Evolutionary conservation across 2,329 filamentous ascomycete species (phyloP).

Genomic region (Aspergillus phoenicis): DNA sequence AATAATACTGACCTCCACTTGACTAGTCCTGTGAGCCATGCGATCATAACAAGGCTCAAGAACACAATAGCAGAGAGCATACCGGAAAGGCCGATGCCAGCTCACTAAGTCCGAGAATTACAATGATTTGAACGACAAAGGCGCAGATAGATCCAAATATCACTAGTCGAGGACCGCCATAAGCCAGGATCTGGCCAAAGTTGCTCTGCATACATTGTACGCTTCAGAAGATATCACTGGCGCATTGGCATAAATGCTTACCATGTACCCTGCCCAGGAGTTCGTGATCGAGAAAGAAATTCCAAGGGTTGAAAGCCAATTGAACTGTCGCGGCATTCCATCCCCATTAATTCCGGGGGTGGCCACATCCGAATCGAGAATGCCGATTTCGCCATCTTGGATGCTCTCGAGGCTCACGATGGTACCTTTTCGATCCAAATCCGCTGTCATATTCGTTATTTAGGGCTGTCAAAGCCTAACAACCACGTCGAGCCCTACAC

Average conservation of each 20-base stretch:
- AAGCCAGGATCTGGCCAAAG: background rate
- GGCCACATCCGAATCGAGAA: background rate
- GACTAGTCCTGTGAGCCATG: background rate
- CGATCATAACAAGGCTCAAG: background rate
- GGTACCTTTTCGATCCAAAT: background rate
- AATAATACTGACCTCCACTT: background rate
- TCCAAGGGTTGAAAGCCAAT: background rate
- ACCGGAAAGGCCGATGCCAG: conserved; percentile 1
- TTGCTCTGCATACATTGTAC: background rate
- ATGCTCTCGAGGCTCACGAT: background rate
- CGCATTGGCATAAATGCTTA: background rate
- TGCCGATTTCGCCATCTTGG: background rate
- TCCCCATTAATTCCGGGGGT: background rate
- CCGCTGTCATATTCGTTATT: background rate
- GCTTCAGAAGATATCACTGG: background rate
- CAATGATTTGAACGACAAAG: background rate
- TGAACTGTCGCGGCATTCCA: background rate
- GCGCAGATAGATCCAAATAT: conserved; percentile 1
- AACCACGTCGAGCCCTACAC: background rate
- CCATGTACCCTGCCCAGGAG: background rate
- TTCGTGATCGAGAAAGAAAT: background rate
- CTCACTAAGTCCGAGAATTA: background rate
- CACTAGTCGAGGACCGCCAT: background rate
- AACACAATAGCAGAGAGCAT: background rate
- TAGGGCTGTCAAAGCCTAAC: background rate